Conservation (phyloP, 2,329 filamentous ascomycete species). For the Penicillium sp. region DNA sequence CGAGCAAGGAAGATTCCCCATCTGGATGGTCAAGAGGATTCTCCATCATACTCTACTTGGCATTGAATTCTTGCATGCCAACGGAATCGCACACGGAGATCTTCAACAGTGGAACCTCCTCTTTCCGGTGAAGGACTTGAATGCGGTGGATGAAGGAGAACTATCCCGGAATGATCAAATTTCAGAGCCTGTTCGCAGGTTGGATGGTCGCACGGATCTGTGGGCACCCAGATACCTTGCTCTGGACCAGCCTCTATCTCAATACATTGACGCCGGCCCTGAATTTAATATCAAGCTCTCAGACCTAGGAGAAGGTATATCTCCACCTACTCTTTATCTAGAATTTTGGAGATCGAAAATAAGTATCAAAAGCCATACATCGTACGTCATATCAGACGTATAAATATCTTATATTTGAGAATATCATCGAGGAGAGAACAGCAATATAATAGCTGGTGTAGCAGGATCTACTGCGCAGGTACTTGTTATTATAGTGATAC, state of each 20-base stretch:
- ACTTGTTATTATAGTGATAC: too few relatives aligned
- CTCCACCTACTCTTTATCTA: too few relatives aligned
- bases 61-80: slow-evolving; percentile 21
- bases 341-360: too few relatives aligned
- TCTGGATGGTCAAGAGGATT: background rate
- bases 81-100: slow-evolving; percentile 23
- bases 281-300: too few relatives aligned
- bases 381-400: too few relatives aligned
- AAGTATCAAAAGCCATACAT: too few relatives aligned
- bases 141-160: slow-evolving; percentile 15
- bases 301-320: too few relatives aligned
- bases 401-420: too few relatives aligned
- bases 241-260: slow-evolving; percentile 24
- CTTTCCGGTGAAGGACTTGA: slow-evolving; percentile 18
- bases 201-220: slow-evolving; percentile 26
- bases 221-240: slow-evolving; percentile 28
- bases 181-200: slow-evolving; percentile 24
- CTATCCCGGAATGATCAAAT: slow-evolving; percentile 22
- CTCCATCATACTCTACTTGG: slow-evolving; percentile 4
- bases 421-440: too few relatives aligned
- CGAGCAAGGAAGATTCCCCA: slow-evolving; percentile 20
- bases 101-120: slow-evolving; percentile 24
- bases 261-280: slow-evolving; percentile 19
- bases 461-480: too few relatives aligned
- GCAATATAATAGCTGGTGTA: too few relatives aligned